These are phyloP conservation scores for Vigna nakashimae DNA, from an alignment of 306 rosid species.

Conservation along the genomic window DNA sequence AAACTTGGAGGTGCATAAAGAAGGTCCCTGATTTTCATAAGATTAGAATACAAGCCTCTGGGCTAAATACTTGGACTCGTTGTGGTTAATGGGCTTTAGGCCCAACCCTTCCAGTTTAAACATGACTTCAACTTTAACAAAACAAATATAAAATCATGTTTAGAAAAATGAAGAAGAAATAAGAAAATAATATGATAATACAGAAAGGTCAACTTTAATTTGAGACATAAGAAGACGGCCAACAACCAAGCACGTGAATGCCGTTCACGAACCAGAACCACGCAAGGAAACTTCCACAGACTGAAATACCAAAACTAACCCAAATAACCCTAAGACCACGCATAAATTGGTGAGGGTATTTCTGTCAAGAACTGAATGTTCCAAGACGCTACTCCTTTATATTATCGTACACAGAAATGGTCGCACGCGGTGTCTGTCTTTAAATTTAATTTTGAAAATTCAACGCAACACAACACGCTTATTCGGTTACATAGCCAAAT, in stretches of 20 bases:
- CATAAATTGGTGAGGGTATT: slow-evolving; percentile 32
- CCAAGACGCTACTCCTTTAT: neutral
- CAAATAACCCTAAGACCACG: neutral
- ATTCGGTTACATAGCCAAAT: slow-evolving; percentile 30
- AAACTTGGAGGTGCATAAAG: too few relatives aligned
- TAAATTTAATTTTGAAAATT: slow-evolving; percentile 10
- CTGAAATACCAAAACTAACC: slow-evolving; percentile 35
- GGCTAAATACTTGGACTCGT: too few relatives aligned
- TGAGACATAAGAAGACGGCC: slow-evolving; percentile 15
- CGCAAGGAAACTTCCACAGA: slow-evolving; percentile 28
- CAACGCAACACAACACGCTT: slow-evolving; percentile 37
- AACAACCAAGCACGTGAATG: neutral
- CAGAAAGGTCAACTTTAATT: neutral
- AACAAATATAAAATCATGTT: too few relatives aligned
- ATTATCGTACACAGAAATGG: neutral
- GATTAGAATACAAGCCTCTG: too few relatives aligned
- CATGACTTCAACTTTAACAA: too few relatives aligned
- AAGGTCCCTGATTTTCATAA: too few relatives aligned
- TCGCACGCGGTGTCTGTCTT: slow-evolving; percentile 17
- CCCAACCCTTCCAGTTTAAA: too few relatives aligned
- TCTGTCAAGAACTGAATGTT: neutral
- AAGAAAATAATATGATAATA: neutral
- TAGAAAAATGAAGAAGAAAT: neutral
- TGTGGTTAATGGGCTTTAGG: too few relatives aligned
- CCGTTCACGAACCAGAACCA: slow-evolving; percentile 36